Evolutionary conservation across 2,329 filamentous ascomycete species (phyloP).

Genomic region (Chaetomium sp.): DNA sequence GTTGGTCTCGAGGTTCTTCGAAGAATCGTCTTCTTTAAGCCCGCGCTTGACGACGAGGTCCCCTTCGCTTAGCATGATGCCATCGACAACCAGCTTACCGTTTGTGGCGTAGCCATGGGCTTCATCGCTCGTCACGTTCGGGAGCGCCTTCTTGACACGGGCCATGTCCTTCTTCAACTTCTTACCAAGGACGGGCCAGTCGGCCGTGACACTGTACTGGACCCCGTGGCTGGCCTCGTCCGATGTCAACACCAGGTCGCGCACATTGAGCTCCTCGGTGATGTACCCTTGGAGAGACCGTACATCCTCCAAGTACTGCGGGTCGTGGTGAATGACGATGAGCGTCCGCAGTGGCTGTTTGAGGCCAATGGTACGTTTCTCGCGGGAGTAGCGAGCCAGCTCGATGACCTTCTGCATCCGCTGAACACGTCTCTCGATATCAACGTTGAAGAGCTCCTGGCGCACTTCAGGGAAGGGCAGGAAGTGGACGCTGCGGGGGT

Average conservation of each 20-base stretch:
- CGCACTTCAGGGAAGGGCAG: constrained; percentile 82
- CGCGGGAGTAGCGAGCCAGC: constrained; percentile 76
- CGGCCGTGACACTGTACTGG: constrained; percentile 80
- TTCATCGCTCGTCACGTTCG: constrained; percentile 68
- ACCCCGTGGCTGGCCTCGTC: constrained; percentile 91
- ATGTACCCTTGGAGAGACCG: constrained; percentile 83
- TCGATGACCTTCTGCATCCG: constrained; percentile 97
- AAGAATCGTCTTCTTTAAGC: constrained; percentile 64
- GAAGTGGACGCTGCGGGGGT: constrained; percentile 87
- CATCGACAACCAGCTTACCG: constrained; percentile 74
- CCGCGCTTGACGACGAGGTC: constrained; percentile 79
- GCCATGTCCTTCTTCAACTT: constrained; percentile 94
- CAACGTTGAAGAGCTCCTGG: constrained; percentile 78
- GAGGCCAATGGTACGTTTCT: constrained; percentile 74
- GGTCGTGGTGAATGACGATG: constrained; percentile 78
- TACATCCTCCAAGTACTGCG: constrained; percentile 79
- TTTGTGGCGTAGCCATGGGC: constrained; percentile 71
- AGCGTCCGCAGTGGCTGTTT: constrained; percentile 89
- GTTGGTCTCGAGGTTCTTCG: constrained; percentile 74
- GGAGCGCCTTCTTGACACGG: constrained; percentile 86
- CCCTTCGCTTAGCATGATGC: constrained; percentile 73
- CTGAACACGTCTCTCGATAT: constrained; percentile 76
- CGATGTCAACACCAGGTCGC: constrained; percentile 73
- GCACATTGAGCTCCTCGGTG: constrained; percentile 83
- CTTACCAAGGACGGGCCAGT: constrained; percentile 92